phyloP scores from a whole-genome alignment of 2,329 filamentous ascomycete genomes.

The Lasiodiplodia sp. region DNA sequence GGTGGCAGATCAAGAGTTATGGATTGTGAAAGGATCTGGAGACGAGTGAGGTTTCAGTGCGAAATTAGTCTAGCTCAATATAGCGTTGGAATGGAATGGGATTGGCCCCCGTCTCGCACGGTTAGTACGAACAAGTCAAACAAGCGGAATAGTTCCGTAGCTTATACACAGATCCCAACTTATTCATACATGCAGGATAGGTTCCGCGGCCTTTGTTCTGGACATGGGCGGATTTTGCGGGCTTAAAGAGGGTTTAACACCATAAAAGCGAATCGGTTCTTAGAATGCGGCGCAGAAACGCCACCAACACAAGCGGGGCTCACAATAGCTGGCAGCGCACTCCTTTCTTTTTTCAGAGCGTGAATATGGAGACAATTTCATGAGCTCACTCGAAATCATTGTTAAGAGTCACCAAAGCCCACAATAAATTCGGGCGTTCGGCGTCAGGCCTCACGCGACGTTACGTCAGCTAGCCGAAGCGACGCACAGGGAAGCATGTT shows the following conservation, averaged over 20 bases:
- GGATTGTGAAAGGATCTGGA: no score
- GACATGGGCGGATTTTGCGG: slow-evolving; percentile 3
- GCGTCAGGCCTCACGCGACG: background rate
- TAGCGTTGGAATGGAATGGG: no score
- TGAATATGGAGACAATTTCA: background rate
- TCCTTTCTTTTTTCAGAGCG: background rate
- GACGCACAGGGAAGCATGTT: slow-evolving; percentile 18
- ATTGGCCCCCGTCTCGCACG: no score
- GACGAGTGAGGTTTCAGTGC: no score
- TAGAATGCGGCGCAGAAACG: background rate
- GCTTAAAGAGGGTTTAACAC: background rate
- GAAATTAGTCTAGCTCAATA: no score
- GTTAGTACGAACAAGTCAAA: background rate
- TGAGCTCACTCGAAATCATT: background rate
- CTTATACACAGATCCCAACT: background rate
- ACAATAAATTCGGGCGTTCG: background rate
- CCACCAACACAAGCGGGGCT: background rate
- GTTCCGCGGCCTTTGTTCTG: no score
- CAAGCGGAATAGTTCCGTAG: background rate
- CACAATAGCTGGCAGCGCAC: background rate
- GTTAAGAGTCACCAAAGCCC: background rate
- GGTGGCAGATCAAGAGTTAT: no score
- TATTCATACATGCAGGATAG: background rate
- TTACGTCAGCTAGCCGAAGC: slow-evolving; percentile 22
- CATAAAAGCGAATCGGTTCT: background rate